Evolutionary conservation across 2,329 filamentous ascomycete genomes (phyloP), one percentile per base, ranked within the genome.

Genomic region (Ascochyta pisi): DNA sequence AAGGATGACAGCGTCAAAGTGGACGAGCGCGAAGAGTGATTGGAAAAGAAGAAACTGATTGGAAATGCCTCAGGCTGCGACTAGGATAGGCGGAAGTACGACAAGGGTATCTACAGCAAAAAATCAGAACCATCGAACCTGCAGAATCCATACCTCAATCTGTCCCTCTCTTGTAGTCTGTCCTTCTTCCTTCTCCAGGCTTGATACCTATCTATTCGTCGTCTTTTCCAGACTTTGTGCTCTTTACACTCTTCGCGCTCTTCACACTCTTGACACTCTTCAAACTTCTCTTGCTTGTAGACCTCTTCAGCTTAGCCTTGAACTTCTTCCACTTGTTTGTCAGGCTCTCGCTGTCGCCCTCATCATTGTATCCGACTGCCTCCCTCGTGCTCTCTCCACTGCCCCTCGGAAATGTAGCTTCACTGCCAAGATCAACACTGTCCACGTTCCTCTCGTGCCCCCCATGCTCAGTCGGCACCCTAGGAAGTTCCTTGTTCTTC

Each of bases 261-360:
- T 65, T 68, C 12, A 60, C 53, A 44, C 69, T 73, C 61, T 67
- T 73, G 6, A 64, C 59, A 42, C 69, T 73, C 56, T 65, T 69
- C 59, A 74, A 37, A 44, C 73, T 75, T 63, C 72, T 71, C 58
- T 68, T 68, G 71, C 67, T 71, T 13, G 70, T 68, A 22, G 64
- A 69, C 26, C 72, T 61, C 55, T 67, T 70, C 29, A 75, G 50
- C 48, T 70, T 74, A 0, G 68, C 70, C 54, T 76, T 76, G 54
- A 76, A 67, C 46, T 64, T 71, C 57, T 64, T 70, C 72, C 72
- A 75, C 43, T 70, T 74, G 35, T 69, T 66, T n/a, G 66, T 62
- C 24, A 74, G 27, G 2, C 60, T 56, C 19, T 64, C 61, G 2
- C 53, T 47, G 13, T 55, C 57, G 6, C 57, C 61, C 16, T 62